Evolutionary conservation across 352 stramenopile genomes (phyloP), one percentile per base, ranked within the genome.

Genomic region (Thalassiosira allenii): DNA sequence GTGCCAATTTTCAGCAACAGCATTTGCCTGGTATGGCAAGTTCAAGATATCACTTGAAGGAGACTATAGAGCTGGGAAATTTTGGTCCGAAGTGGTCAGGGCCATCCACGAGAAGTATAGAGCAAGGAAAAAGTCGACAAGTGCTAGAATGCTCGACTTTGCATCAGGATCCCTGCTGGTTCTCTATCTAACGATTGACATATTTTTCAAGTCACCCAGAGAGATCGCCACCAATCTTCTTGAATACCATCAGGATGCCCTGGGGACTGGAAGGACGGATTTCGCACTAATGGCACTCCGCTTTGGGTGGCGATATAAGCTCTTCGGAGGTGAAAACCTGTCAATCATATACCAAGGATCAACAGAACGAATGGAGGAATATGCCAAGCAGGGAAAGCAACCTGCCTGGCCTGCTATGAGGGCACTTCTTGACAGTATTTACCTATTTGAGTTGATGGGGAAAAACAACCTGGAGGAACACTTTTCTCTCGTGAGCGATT

Each of bases 161-260:
- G n/a, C n/a, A n/a, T n/a, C n/a, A n/a, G n/a, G n/a, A n/a, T n/a
- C n/a, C n/a, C n/a, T n/a, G n/a, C n/a, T n/a, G n/a, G n/a, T n/a
- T n/a, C n/a, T n/a, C n/a, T 34, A 67, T 58, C 27, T 75, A 58
- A 17, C 23, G 17, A 44, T 66, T 37, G 66, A 75, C 37, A 75
- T 59, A 22, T 75, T n/a, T 12, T 75, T 56, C 22, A 17, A 41
- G 11, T 32, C 33, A 2, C 20, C 37, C 14, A 56, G 23, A 32
- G 14, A 40, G 25, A 17, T 75, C 12, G 33, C 66, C 6, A 1
- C 3, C 43, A 67, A 58, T 23, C 52, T 66, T 6, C n/a, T 68
- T 4, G 12, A 41, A 20, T 44, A 30, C 37, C 53, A 75, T 27
- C 20, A 68, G 44, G 40, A 44, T 49, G 27, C 51, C 14, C 56